Percentiles rank a stretch among this genome's conserved stretches.
phyloP scores from a whole-genome alignment of 1,284 basidiomycete genomes.

The Binderoboletus segoi region DNA sequence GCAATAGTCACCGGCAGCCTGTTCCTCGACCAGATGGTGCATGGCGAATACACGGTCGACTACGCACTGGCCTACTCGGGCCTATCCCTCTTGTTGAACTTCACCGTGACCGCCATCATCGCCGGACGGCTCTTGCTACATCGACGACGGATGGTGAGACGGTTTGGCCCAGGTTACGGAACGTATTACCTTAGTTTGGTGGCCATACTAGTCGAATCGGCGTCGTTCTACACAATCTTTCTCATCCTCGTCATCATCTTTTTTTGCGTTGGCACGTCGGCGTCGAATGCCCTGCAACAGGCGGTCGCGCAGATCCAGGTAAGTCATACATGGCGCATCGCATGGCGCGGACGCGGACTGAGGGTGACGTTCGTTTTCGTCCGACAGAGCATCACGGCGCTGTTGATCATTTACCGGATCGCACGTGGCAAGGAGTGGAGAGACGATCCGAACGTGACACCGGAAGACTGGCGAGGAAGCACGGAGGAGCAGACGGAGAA shows the following conservation, averaged over 20 bases:
- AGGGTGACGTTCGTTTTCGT: not conserved
- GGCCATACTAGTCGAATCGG: slow-evolving; percentile 27
- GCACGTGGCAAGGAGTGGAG: slow-evolving; percentile 25
- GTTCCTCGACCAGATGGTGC: slow-evolving; percentile 5
- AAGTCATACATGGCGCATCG: not conserved
- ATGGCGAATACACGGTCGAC: not conserved
- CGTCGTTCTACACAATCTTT: slow-evolving; percentile 23
- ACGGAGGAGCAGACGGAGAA: not conserved
- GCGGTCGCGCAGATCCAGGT: slow-evolving; percentile 24
- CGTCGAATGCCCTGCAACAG: slow-evolving; percentile 23
- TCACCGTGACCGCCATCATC: slow-evolving; percentile 25
- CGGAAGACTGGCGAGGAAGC: slow-evolving; percentile 22
- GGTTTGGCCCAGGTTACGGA: slow-evolving; percentile 21
- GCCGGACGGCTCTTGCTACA: slow-evolving; percentile 19
- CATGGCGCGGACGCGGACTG: not conserved
- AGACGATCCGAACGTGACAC: slow-evolving; percentile 5
- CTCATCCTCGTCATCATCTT: slow-evolving; percentile 24
- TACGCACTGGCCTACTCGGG: slow-evolving; percentile 12
- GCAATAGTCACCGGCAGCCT: slow-evolving; percentile 16
- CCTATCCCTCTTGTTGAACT: slow-evolving; percentile 21
- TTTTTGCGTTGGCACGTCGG: slow-evolving; percentile 1
- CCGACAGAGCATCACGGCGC: slow-evolving; percentile 20
- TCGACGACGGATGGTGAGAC: slow-evolving; percentile 11
- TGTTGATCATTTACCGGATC: slow-evolving; percentile 31
- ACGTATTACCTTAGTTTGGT: slow-evolving; percentile 13